Evolutionary conservation across 2,329 filamentous ascomycete genomes (phyloP).

Genomic region (Aspergillus novofumigatus): DNA sequence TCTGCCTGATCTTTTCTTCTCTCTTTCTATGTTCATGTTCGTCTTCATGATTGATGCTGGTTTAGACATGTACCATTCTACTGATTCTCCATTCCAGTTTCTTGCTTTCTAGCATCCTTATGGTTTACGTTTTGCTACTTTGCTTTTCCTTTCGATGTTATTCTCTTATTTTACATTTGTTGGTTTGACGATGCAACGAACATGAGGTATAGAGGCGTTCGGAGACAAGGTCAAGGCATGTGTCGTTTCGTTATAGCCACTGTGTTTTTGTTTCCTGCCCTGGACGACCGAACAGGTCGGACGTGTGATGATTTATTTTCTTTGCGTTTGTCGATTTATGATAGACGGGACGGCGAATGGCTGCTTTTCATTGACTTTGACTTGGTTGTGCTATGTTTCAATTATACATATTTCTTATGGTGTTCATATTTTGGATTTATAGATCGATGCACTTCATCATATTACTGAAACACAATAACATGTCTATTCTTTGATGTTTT

Average conservation of each 20-base stretch:
- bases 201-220: background rate
- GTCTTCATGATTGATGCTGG: background rate
- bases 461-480: background rate
- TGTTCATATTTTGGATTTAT: background rate
- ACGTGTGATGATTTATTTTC: background rate
- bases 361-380: background rate
- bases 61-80: background rate
- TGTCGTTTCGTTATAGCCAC: background rate
- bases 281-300: background rate
- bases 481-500: background rate
- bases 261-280: background rate
- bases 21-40: background rate
- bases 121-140: background rate
- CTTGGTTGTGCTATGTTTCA: background rate
- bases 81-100: background rate
- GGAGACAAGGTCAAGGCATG: background rate
- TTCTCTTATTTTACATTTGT: background rate
- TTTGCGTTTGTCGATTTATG: background rate
- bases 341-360: background rate
- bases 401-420: background rate
- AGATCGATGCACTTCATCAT: background rate
- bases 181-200: background rate
- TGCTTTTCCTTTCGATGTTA: background rate
- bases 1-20: constrained; percentile 14
- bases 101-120: background rate